phyloP scores from a whole-genome alignment of 1,284 basidiomycete species.

The Agroathelia rolfsii region DNA sequence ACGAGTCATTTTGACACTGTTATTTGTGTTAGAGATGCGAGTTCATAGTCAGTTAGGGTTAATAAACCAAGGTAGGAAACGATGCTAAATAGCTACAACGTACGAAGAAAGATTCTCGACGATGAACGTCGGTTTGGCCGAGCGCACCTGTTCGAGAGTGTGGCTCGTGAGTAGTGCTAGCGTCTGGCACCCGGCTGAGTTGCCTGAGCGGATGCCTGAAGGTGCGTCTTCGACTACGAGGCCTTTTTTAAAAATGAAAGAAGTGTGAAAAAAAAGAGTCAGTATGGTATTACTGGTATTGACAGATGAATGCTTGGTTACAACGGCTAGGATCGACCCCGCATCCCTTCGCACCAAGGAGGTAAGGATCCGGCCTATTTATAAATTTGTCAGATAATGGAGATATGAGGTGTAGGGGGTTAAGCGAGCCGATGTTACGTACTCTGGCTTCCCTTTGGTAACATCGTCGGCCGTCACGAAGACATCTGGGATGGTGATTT shows the following conservation, averaged over 20 bases:
- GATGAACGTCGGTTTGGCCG: constrained; percentile 46
- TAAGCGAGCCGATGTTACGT: constrained; percentile 14
- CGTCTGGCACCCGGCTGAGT: constrained; percentile 70
- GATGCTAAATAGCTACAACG: too few relatives aligned
- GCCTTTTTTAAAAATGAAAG: constrained; percentile 27
- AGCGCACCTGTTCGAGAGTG: constrained; percentile 51
- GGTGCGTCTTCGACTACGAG: constrained; percentile 87
- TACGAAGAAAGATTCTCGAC: constrained; percentile 55
- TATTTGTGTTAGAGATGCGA: too few relatives aligned
- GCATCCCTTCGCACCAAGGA: constrained; percentile 58
- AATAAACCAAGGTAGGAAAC: too few relatives aligned
- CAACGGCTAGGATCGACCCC: constrained; percentile 52
- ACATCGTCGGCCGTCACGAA: constrained; percentile 79
- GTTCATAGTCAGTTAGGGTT: too few relatives aligned
- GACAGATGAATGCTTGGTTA: constrained; percentile 18
- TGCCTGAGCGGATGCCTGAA: constrained; percentile 64
- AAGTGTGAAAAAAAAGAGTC: constrained; percentile 10
- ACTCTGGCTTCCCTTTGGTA: constrained; percentile 70
- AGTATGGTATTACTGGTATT: constrained; percentile 5
- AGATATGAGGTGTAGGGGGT: constrained; percentile 15
- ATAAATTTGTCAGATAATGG: constrained; percentile 21
- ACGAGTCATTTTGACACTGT: too few relatives aligned
- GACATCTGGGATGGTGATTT: constrained; percentile 47
- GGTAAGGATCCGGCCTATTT: constrained; percentile 74
- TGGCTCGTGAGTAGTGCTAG: constrained; percentile 77